Percentiles rank a stretch among this genome's conserved stretches.
Conservation (phyloP, 192 early-diverging fungal genomes). For the Backusella parvicylindrica region DNA sequence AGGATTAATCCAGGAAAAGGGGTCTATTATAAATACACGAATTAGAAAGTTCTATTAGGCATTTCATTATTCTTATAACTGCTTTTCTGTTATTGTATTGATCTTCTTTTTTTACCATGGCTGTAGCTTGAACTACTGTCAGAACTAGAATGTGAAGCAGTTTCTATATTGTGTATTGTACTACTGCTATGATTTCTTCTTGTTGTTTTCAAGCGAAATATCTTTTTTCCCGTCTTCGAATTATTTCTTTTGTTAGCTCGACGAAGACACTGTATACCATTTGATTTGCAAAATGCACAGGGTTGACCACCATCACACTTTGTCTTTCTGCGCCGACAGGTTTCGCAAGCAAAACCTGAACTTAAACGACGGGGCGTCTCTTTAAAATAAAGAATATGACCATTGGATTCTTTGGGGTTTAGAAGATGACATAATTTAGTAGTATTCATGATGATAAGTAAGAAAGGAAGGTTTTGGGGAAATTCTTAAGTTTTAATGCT, state of each 20-base stretch:
- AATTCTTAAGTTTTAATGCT: background rate
- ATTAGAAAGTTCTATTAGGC: background rate
- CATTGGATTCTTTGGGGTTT: slow-evolving; percentile 1
- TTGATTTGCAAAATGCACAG: slow-evolving; percentile 29
- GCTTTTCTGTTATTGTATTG: background rate
- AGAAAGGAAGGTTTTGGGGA: background rate
- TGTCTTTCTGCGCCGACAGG: slow-evolving; percentile 35
- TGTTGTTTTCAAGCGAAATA: background rate
- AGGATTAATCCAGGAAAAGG: background rate
- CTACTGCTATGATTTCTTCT: background rate
- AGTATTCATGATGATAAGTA: background rate
- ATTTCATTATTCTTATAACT: background rate
- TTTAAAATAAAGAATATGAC: background rate
- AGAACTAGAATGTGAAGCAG: background rate
- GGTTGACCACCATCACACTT: slow-evolving; percentile 36
- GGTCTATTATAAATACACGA: background rate
- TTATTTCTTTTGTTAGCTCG: background rate
- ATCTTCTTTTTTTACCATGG: background rate
- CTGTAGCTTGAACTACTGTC: background rate
- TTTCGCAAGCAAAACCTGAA: slow-evolving; percentile 37
- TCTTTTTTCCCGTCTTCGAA: background rate
- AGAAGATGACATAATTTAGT: background rate
- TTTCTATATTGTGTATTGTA: background rate
- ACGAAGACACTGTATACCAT: slow-evolving; percentile 24
- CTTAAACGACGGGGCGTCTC: slow-evolving; percentile 22